Base-by-base conservation (phyloP, 129 eudicot species). In the Tanacetum coccineum region DNA sequence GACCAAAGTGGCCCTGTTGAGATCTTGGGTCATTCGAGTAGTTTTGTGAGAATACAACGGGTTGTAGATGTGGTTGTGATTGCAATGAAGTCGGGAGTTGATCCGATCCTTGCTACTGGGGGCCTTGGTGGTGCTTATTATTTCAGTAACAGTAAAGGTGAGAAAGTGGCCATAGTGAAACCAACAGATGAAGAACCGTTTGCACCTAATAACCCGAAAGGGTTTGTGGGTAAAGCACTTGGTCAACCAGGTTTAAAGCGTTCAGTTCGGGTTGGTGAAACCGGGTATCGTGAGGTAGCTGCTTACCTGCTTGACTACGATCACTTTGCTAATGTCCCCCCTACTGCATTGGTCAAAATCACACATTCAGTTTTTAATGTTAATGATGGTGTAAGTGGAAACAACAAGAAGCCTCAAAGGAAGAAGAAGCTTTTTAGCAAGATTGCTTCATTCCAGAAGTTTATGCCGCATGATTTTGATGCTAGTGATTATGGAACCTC, bases 401-500 rank as follows among this genome's bases (percentile, higher is more conserved):
- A 71, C 49, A 48, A 46, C 39, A 66, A 59, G 21, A 86, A 80
- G 62, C 67, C 79, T 61, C 83, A 74, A 59, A 72, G 70, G 63
- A 82, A 79, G 76, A 73, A 70, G 71, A 78, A 78, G 64, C 75
- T 70, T 32, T 89, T 84, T 59, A 92, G 95, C 84, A 93, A 93
- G 83, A 86, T 93, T 70, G 98, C 98, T 47, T 93, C 98, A 18
- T 80, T 88, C 19, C 98, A 93, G 69, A 89, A 86, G 66, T 93
- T 81, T 64, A 79, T 93, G 30, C 81, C 78, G 3, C 98, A 93
- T 79, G 98, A 93, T 86, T 93, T 80, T 71, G 98, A 93, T 81
- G 98, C 98, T n/a, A 84, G 96, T 63, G 98, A 93, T 68, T 81
- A 88, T 68, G 98, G 98, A 50, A 88, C 98, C 6, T 93, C 98